Evolutionary conservation across 2,329 filamentous ascomycete genomes (phyloP).

Genomic region (Beauveria australis): DNA sequence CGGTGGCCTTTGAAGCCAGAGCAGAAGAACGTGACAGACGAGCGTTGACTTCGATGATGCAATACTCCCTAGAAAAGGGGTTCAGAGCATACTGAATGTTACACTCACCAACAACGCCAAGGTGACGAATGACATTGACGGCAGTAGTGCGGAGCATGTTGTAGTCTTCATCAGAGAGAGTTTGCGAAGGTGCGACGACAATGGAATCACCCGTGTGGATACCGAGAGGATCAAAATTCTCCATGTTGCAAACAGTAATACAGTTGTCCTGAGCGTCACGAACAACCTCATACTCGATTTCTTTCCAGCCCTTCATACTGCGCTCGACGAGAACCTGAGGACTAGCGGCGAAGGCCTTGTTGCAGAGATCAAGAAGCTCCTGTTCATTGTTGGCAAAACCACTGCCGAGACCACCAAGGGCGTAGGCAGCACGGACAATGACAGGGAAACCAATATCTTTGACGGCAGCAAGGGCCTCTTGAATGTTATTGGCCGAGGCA

Average conservation of each 20-base stretch:
- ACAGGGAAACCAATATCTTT: slow-evolving; percentile 92
- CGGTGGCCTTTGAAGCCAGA: slow-evolving; percentile 91
- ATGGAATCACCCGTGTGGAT: slow-evolving; percentile 98
- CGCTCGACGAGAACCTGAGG: slow-evolving; percentile 94
- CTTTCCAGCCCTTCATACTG: slow-evolving; percentile 99
- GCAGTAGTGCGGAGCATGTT: slow-evolving; percentile 98
- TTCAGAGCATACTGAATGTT: slow-evolving; percentile 98
- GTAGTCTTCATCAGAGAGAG: slow-evolving; percentile 94
- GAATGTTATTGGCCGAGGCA: slow-evolving; percentile 78
- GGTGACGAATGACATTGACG: slow-evolving; percentile 92
- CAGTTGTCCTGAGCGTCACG: slow-evolving; percentile 95
- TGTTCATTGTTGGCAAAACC: slow-evolving; percentile 86
- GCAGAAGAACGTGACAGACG: slow-evolving; percentile 92
- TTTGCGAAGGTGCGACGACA: slow-evolving; percentile 94
- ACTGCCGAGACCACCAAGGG: slow-evolving; percentile 87
- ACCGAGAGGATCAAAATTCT: slow-evolving; percentile 97
- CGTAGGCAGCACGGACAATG: slow-evolving; percentile 94
- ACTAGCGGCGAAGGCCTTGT: slow-evolving; percentile 89
- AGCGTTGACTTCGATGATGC: slow-evolving; percentile 98
- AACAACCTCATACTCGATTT: slow-evolving; percentile 98
- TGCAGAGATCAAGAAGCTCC: slow-evolving; percentile 79
- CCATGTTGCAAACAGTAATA: slow-evolving; percentile 99
- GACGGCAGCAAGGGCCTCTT: slow-evolving; percentile 83
- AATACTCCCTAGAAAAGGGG: slow-evolving; percentile 91
- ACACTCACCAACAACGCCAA: slow-evolving; percentile 96